Conservation (phyloP, 805 yeast species). For the Barnettozyma populi region DNA sequence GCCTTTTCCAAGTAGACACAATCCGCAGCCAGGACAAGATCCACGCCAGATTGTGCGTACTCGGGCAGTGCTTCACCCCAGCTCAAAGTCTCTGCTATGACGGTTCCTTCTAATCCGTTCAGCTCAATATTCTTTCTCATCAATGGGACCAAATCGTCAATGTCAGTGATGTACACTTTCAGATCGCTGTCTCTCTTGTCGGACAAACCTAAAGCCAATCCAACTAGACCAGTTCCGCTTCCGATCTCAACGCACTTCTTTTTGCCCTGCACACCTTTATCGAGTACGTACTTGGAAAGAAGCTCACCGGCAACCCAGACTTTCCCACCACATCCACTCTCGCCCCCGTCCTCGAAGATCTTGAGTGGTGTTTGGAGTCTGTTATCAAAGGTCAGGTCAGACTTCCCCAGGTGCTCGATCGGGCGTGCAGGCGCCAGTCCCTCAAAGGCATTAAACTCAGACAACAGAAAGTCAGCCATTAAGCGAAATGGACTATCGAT, state of each 20-base stretch:
- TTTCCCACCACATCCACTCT: constrained; percentile 58
- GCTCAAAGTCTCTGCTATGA: constrained; percentile 36
- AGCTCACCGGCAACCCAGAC: constrained; percentile 59
- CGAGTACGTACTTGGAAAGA: constrained; percentile 39
- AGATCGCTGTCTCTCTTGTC: constrained; percentile 22
- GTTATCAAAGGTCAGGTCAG: constrained; percentile 36
- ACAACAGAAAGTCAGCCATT: constrained; percentile 8
- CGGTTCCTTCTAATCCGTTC: constrained; percentile 33
- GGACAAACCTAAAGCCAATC: constrained; percentile 31
- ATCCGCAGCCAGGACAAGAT: constrained; percentile 52
- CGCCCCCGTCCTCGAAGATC: constrained; percentile 53
- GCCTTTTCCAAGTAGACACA: constrained; percentile 53
- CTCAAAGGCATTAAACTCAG: constrained; percentile 17
- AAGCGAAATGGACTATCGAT: not conserved
- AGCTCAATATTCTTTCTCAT: constrained; percentile 41
- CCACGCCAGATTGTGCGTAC: constrained; percentile 31
- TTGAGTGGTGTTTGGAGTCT: constrained; percentile 27
- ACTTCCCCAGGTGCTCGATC: constrained; percentile 32
- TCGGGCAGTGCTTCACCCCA: constrained; percentile 41
- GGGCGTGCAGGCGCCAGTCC: constrained; percentile 32
- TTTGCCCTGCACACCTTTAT: constrained; percentile 16
- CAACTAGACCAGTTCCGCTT: constrained; percentile 55
- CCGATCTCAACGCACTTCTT: constrained; percentile 45
- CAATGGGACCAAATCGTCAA: constrained; percentile 39
- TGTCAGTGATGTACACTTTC: constrained; percentile 44